Evolutionary conservation across 2,329 filamentous ascomycete species (phyloP), one percentile per base, ranked within the genome.

Genomic region (Botrytis medusae): DNA sequence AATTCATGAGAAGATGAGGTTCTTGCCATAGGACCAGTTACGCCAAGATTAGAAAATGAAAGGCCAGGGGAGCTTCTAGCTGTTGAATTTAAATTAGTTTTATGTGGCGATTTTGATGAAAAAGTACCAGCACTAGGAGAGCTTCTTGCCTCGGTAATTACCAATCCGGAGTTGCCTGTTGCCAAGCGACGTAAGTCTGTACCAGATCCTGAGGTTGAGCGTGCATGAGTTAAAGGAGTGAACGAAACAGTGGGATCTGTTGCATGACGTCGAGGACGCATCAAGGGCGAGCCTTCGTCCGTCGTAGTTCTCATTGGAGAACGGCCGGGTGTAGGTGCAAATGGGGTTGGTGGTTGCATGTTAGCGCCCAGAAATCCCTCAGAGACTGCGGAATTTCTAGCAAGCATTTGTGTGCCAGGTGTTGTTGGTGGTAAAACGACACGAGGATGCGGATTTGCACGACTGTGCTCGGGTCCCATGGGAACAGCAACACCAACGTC

Each of bases 231-330:
- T 18, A 69, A 9, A 10, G 65, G 65, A 9, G 65, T 29, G 37
- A 22, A 32, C 2, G 37, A 20, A 2, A 37, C 29, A 4, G 20
- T 10, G 9, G 48, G 48, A 16, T 57, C 65, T 10, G 65, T 57
- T 6, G 61, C 61, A 25, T 34, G 22, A 16, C 71, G 63, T 20
- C 51, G 63, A 37, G 51, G 42, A 16, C 63, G 63, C 42, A 72
- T 69, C 16, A 72, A 10, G 14, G 71, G 71, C 1, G 71, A 72
- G 10, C 71, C 71, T 69, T 72, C 37, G 2, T 68, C 54, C 2
- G 71, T 72, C 2, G 71, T 68, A 2, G 71, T 72, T 57, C 62
- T 63, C 29, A 60, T 48, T 0, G 71, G 51, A 2, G 62, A 72
- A 18, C 51, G 71, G 6, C 34, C 40, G 1, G 34, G 40, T 2